Conservation (phyloP, 2,329 filamentous ascomycete genomes). For the Byssoonygena ceratinophila region DNA sequence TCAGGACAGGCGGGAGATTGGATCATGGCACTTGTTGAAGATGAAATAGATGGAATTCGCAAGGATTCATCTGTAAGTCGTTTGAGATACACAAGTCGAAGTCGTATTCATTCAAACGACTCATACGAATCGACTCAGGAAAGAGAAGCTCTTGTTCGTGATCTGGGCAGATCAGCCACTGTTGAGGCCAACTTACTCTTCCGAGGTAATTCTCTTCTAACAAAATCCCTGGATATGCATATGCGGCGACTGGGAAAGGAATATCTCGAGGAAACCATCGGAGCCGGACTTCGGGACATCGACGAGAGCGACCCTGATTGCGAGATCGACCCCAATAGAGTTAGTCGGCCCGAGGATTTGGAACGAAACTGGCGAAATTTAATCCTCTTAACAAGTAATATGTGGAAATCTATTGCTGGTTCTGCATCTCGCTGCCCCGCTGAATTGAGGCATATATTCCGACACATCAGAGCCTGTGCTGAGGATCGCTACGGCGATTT, state of each 20-base stretch:
- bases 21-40: slow-evolving; percentile 86
- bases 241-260: slow-evolving; percentile 92
- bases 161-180: slow-evolving; percentile 54
- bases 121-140: slow-evolving; percentile 48
- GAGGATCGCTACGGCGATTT: slow-evolving; percentile 94
- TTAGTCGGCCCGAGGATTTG: slow-evolving; percentile 57
- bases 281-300: slow-evolving; percentile 78
- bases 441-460: slow-evolving; percentile 73
- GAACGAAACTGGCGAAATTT: slow-evolving; percentile 74
- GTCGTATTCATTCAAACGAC: slow-evolving; percentile 53
- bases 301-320: slow-evolving; percentile 84
- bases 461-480: slow-evolving; percentile 83
- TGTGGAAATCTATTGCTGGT: slow-evolving; percentile 72
- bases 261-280: slow-evolving; percentile 76
- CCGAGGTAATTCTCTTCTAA: slow-evolving; percentile 85
- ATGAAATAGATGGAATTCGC: slow-evolving; percentile 88
- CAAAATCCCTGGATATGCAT: slow-evolving; percentile 85
- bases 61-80: slow-evolving; percentile 63
- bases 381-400: slow-evolving; percentile 62
- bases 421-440: slow-evolving; percentile 67
- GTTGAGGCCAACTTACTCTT: slow-evolving; percentile 89
- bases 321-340: slow-evolving; percentile 82
- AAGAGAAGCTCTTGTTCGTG: slow-evolving; percentile 50
- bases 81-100: slow-evolving; percentile 52
- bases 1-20: slow-evolving; percentile 75